Conservation (phyloP, 2,329 filamentous ascomycete species). For the Fusarium transvaalense region DNA sequence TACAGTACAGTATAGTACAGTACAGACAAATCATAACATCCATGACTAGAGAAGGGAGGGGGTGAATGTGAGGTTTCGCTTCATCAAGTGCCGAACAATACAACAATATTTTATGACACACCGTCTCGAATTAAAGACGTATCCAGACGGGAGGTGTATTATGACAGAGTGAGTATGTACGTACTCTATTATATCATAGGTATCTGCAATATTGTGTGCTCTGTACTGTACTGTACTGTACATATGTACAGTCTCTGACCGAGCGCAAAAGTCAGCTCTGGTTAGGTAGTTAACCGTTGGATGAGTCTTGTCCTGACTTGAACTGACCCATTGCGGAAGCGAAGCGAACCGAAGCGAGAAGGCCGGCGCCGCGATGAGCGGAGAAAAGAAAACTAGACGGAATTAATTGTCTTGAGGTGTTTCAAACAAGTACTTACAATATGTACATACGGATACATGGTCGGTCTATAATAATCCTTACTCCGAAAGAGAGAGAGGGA, state of each 20-base stretch:
- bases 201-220: too few species aligned
- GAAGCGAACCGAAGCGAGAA: conserved; percentile 21
- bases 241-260: too few species aligned
- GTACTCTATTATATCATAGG: background rate
- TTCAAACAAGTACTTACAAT: conserved; percentile 10
- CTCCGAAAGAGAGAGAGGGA: background rate
- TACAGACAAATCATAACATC: background rate
- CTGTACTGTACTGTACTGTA: too few species aligned
- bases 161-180: background rate
- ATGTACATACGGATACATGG: background rate
- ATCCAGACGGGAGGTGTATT: conserved; percentile 30
- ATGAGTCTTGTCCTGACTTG: background rate
- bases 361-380: conserved; percentile 5
- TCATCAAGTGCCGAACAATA: conserved; percentile 32
- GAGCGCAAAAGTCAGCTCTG: conserved; percentile 38
- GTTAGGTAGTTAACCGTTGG: conserved; percentile 15
- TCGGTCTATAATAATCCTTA: background rate
- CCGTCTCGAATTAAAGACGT: conserved; percentile 17
- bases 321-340: conserved; percentile 16
- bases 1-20: background rate
- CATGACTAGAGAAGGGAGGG: conserved; percentile 1
- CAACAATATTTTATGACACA: conserved; percentile 11
- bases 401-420: conserved; percentile 9
- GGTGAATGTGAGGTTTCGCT: conserved; percentile 12
- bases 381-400: conserved; percentile 9